Base-by-base conservation (phyloP, 2,329 filamentous ascomycete genomes). In the Dissoconium aciculare region DNA sequence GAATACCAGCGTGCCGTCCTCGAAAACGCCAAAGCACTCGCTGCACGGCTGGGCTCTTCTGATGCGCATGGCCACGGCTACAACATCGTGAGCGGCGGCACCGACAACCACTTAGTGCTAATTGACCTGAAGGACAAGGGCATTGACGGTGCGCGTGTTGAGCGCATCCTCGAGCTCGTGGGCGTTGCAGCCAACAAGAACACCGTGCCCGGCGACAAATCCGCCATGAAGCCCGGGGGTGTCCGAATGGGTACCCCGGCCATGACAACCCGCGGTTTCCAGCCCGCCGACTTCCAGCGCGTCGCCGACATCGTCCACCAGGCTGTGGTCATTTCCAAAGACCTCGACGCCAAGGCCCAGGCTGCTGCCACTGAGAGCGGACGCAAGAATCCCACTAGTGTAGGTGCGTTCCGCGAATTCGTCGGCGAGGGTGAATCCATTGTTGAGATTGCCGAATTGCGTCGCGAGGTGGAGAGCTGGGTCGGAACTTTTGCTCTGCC, bases 101-200 rank as follows among this genome's bases (percentile, higher is more conserved):
- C 89, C 15, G 89, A 98, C 63, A 95, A 93, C 65, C 89, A 98
- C 61, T 76, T 98, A 41, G 80, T 98, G 8, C 70, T 98, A 11
- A 67, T 89, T 28, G 89, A 98, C 56, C 71, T 98, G 30, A 92
- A 92, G 63, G 74, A 81, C 21, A 80, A 89, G 53, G 68, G 69
- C 35, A 74, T 98, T 38, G 89, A 98, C 51, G 87, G 87, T 47
- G 87, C 89, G 33, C 83, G 89, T 58, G 80, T 95, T 25, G 89
- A 98, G 71, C 78, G 82, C 34, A 76, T 98, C 35, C 75, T 98
- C 11, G 89, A 98, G 67, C 80, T 91, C 57, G 89, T 94, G 60
- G 92, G 92, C 67, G 91, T 95, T 31, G 89, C 89, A n/a, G 79
- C 81, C 54, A 98, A 98, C 69, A 98, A 98, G 70, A 98, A 98